A percentile compares a stretch with the other conserved stretches of the same genome.
phyloP scores from a whole-genome alignment of 2,329 filamentous ascomycete species.

The Lecanoromycetidae sp. region DNA sequence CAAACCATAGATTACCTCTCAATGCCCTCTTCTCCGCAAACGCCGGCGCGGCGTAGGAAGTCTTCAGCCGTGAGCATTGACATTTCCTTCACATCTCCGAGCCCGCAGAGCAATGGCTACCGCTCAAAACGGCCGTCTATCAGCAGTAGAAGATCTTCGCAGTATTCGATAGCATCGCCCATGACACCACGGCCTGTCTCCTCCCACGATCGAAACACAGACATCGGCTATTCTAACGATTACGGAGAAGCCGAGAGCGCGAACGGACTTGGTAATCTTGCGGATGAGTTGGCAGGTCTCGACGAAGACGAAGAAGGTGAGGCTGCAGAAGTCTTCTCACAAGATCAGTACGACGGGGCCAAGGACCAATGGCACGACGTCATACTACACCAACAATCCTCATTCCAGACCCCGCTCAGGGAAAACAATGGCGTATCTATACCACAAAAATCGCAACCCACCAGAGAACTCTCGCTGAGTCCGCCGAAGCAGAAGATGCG shows the following conservation, averaged over 20 bases:
- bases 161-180: constrained; percentile 27
- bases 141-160: constrained; percentile 27
- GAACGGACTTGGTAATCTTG: constrained; percentile 46
- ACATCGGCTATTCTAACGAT: constrained; percentile 29
- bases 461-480: constrained; percentile 19
- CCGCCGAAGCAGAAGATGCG: constrained; percentile 26
- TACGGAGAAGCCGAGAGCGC: constrained; percentile 25
- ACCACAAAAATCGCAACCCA: neutral
- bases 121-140: constrained; percentile 25
- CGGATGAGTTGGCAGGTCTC: constrained; percentile 52
- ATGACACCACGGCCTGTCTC: constrained; percentile 28
- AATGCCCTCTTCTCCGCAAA: constrained; percentile 20
- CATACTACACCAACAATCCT: too few species aligned
- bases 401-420: neutral
- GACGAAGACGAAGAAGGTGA: constrained; percentile 39
- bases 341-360: neutral
- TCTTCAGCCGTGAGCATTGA: constrained; percentile 26
- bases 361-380: neutral
- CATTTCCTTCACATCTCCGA: constrained; percentile 27
- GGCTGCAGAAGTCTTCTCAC: constrained; percentile 20
- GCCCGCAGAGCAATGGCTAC: constrained; percentile 24
- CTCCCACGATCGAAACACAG: constrained; percentile 27
- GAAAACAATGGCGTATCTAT: neutral
- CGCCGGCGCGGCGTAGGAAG: constrained; percentile 27
- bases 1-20: neutral